phyloP scores from a whole-genome alignment of 1,284 basidiomycete genomes.

The Marasmius sp. region DNA sequence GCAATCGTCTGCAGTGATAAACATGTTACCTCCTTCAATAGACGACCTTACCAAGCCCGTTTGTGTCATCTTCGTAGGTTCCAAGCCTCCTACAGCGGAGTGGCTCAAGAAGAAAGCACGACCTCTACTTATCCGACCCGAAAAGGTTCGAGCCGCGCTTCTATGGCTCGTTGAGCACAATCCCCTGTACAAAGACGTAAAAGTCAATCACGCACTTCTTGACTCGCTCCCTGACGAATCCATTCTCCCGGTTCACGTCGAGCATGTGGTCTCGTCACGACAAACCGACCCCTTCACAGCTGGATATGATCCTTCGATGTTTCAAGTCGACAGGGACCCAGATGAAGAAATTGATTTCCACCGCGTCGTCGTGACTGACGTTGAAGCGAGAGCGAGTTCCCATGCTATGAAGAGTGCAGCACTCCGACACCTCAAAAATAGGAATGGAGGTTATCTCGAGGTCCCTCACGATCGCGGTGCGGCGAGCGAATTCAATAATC shows the following conservation, averaged over 20 bases:
- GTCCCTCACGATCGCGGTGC: background rate
- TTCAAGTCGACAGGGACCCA: background rate
- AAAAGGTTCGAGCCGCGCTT: conserved; percentile 19
- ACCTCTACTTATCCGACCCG: conserved; percentile 28
- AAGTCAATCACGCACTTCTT: background rate
- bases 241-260: background rate
- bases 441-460: background rate
- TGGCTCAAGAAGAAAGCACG: conserved; percentile 31
- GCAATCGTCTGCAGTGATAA: conserved; percentile 21
- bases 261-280: background rate
- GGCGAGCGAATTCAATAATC: background rate
- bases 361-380: background rate
- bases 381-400: background rate
- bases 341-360: background rate
- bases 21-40: conserved; percentile 29
- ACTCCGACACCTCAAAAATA: background rate
- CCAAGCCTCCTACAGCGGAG: conserved; percentile 21
- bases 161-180: conserved; percentile 1
- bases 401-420: background rate
- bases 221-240: background rate
- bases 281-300: background rate
- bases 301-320: background rate
- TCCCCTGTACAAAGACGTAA: background rate
- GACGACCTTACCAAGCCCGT: conserved; percentile 27
- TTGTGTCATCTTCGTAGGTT: conserved; percentile 36